Evolutionary conservation across 2,329 filamentous ascomycete genomes (phyloP), one percentile per base, ranked within the genome.

Genomic region (Botryotinia narcissicola): DNA sequence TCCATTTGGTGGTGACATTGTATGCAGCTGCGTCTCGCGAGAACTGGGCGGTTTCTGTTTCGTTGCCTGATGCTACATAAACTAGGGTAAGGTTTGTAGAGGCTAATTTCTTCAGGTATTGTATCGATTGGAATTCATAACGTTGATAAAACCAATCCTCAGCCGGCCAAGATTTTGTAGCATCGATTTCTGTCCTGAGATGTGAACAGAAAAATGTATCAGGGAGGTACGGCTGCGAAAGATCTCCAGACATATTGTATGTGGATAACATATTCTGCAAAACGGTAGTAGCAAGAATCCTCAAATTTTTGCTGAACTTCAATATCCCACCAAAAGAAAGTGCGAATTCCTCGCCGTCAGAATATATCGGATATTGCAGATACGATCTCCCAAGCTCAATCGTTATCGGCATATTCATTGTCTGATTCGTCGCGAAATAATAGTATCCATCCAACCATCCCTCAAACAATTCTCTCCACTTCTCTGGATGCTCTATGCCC

Each of bases 41-140:
- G 74, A 87, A 85, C 4, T 74, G 74, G 0, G 77, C 76, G 6
- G 84, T 79, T 69, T 85, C 81, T 7, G 76, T 71, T 1, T 75
- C 76, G n/a, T 83, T 82, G 7, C 84, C 84, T 0, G 83, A 84
- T 22, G 84, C 84, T 25, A 86, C 80, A 76, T 84, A 87, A 2
- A 84, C 80, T 25, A 84, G 67, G 0, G 76, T 59, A 1, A 81
- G 73, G 6, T 79, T 78, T 46, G 78, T 74, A 16, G 73, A 51
- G 4, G 76, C 51, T 0, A 82, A 80, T 73, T 83, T 80, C 40
- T 77, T 63, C n/a, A 84, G 77, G 74, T 83, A 83, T 7, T 77
- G 76, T 5, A 79, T 76, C 0, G 82, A 81, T 75, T 84, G 83
- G 12, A 75, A 77, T 44, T 76, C 75, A 67, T 77, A 80, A 20